phyloP scores from a whole-genome alignment of 108 stramenopile genomes.

The Aurantiochytrium sp. region DNA sequence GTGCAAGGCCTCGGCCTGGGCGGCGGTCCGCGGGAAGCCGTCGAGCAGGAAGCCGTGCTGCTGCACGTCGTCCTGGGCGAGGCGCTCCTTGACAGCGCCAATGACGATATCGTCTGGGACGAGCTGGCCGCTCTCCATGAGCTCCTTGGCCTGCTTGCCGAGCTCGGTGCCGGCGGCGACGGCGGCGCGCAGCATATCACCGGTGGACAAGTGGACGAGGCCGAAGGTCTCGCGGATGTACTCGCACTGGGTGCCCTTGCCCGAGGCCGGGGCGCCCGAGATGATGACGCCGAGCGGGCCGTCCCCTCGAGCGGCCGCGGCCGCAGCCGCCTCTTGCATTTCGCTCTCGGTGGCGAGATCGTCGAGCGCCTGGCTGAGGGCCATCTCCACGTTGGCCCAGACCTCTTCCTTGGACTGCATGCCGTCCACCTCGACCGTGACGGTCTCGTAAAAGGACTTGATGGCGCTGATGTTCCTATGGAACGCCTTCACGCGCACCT shows the following conservation, averaged over 20 bases:
- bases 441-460: slow-evolving; percentile 80
- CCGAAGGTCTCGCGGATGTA: slow-evolving; percentile 64
- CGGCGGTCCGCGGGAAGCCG: slow-evolving; percentile 90
- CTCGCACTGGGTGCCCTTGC: slow-evolving; percentile 85
- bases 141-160: slow-evolving; percentile 72
- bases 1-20: slow-evolving; percentile 80
- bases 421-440: slow-evolving; percentile 76
- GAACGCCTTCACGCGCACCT: slow-evolving; percentile 78
- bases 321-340: not conserved
- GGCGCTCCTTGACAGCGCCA: slow-evolving; percentile 62
- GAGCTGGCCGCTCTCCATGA: slow-evolving; percentile 83
- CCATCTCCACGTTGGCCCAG: slow-evolving; percentile 63
- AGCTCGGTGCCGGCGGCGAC: slow-evolving; percentile 16
- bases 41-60: slow-evolving; percentile 88
- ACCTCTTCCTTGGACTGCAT: slow-evolving; percentile 84
- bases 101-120: slow-evolving; percentile 95
- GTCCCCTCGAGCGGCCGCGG: too few relatives aligned
- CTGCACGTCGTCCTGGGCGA: slow-evolving; percentile 73
- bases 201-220: slow-evolving; percentile 73
- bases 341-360: not conserved
- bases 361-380: slow-evolving; percentile 45
- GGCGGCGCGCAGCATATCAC: slow-evolving; percentile 72
- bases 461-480: slow-evolving; percentile 88
- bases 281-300: too few relatives aligned
- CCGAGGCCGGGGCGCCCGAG: slow-evolving; percentile 74